These are phyloP conservation scores for Dacryopinax spathularia DNA, from an alignment of 768 basidiomycete genomes.

Conservation along the genomic window DNA sequence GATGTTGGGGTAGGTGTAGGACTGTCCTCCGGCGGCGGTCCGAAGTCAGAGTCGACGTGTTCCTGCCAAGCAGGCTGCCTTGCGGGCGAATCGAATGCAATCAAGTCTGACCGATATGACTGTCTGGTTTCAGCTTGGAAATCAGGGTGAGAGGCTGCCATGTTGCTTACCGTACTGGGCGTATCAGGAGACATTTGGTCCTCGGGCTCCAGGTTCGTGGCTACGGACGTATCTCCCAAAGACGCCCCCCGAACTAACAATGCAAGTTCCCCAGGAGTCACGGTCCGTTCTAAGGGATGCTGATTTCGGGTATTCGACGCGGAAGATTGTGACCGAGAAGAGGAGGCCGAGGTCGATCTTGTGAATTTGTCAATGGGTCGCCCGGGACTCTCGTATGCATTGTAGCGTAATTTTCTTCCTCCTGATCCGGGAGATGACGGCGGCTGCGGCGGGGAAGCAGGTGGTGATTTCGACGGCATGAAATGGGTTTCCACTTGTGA, in stretches of 20 bases:
- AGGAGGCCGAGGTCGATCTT: conserved; percentile 25
- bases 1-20: neutral
- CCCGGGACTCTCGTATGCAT: conserved; percentile 52
- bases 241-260: conserved; percentile 25
- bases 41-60: neutral
- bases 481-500: conserved; percentile 1
- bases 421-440: conserved; percentile 56
- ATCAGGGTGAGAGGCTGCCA: neutral
- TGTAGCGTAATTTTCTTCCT: conserved; percentile 48
- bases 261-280: conserved; percentile 35
- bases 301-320: conserved; percentile 20
- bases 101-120: neutral
- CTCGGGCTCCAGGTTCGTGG: neutral
- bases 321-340: conserved; percentile 23
- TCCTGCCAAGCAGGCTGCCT: neutral
- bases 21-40: no score
- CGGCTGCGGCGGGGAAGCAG: neutral
- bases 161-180: neutral
- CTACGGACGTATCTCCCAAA: neutral
- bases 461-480: conserved; percentile 1
- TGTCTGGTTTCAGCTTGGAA: neutral
- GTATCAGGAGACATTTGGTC: neutral
- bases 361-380: conserved; percentile 33
- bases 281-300: conserved; percentile 18
- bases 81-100: neutral